These are phyloP conservation scores for Lentinula raphanica DNA, from an alignment of 768 basidiomycete genomes.

Conservation along the genomic window DNA sequence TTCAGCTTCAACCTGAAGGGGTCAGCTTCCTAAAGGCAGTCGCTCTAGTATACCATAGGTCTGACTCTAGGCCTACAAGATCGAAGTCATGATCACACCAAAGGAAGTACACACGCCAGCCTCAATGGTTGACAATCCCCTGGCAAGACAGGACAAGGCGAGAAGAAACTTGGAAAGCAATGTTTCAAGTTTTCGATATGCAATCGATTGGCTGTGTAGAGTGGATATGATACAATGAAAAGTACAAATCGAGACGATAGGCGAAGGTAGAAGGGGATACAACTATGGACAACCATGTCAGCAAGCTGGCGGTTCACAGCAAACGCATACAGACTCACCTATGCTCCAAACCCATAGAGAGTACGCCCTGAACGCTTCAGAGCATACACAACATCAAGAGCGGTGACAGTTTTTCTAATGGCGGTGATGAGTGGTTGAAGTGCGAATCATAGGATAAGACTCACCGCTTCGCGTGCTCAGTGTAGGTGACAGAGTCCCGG, in stretches of 20 bases:
- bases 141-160: too few relatives aligned
- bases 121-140: too few relatives aligned
- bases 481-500: constrained; percentile 72
- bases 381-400: constrained; percentile 56
- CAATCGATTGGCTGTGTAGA: neutral
- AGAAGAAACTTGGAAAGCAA: too few relatives aligned
- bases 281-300: neutral
- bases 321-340: constrained; percentile 5
- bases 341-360: constrained; percentile 59
- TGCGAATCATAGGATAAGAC: neutral
- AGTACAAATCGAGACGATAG: neutral
- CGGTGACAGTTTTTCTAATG: constrained; percentile 53
- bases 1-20: too few relatives aligned
- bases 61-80: too few relatives aligned
- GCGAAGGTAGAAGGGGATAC: too few relatives aligned
- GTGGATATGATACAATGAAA: neutral
- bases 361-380: constrained; percentile 50
- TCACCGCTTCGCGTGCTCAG: constrained; percentile 66
- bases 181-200: too few relatives aligned
- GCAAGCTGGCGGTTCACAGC: neutral
- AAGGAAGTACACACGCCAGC: too few relatives aligned
- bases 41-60: too few relatives aligned
- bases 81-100: too few relatives aligned
- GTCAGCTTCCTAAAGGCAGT: too few relatives aligned
- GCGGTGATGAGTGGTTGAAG: neutral